phyloP scores from a whole-genome alignment of 805 yeast species.

The Yarrowia keelungensis region DNA sequence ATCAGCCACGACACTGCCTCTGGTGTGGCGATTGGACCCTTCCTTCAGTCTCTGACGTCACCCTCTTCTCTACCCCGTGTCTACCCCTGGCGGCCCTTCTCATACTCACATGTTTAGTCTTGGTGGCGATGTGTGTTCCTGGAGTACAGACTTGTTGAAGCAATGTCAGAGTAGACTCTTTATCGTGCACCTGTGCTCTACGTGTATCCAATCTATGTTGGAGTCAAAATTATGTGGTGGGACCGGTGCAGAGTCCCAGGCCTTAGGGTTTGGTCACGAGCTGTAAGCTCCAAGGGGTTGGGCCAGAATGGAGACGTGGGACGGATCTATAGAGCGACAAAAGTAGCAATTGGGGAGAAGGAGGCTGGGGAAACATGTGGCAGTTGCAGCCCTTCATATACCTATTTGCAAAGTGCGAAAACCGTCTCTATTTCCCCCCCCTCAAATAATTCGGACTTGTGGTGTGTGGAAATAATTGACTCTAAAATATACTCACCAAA shows the following conservation, averaged over 20 bases:
- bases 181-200: slow-evolving; percentile 35
- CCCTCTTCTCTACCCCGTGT: background rate
- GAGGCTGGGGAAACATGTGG: background rate
- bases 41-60: background rate
- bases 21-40: slow-evolving; percentile 1
- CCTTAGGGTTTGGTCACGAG: slow-evolving; percentile 34
- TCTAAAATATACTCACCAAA: slow-evolving; percentile 7
- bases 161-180: slow-evolving; percentile 40
- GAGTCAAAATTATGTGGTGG: slow-evolving; percentile 42
- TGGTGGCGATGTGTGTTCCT: slow-evolving; percentile 7
- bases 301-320: slow-evolving; percentile 29
- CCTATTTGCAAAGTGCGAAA: too few relatives aligned
- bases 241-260: slow-evolving; percentile 40
- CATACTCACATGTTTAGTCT: slow-evolving; percentile 26
- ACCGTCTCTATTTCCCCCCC: background rate
- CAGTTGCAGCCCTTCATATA: background rate
- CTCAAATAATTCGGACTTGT: slow-evolving; percentile 8
- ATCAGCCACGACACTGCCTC: slow-evolving; percentile 11
- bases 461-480: background rate
- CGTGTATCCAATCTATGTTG: slow-evolving; percentile 29
- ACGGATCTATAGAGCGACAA: too few relatives aligned
- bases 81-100: background rate
- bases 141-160: slow-evolving; percentile 37
- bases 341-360: background rate
- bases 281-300: slow-evolving; percentile 39